A percentile compares a stretch with the other conserved stretches of the same genome.
Evolutionary conservation across 2,329 filamentous ascomycete genomes (phyloP).

Genomic region (Capronia coronata): DNA sequence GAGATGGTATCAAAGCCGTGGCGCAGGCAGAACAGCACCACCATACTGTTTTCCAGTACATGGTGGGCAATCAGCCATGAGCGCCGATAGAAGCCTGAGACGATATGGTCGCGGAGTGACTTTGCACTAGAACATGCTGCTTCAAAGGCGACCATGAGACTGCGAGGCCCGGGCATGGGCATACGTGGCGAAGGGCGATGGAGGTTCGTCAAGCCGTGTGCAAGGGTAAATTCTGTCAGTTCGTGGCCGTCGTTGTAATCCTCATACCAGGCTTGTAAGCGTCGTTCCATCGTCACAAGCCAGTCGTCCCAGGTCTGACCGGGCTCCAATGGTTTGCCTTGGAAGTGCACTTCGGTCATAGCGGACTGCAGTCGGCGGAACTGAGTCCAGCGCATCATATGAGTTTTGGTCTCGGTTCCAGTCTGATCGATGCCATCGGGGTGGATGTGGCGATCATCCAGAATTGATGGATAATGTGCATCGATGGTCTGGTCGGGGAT

Average conservation of each 20-base stretch:
- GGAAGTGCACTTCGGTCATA: slow-evolving; percentile 31
- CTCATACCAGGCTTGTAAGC: slow-evolving; percentile 27
- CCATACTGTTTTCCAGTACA: slow-evolving; percentile 29
- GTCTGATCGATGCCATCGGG: slow-evolving; percentile 25
- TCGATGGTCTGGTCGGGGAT: slow-evolving; percentile 30
- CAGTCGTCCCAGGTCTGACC: slow-evolving; percentile 30
- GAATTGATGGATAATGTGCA: slow-evolving; percentile 26
- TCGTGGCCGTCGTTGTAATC: slow-evolving; percentile 29
- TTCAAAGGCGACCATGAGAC: slow-evolving; percentile 30
- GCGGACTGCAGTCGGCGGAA: slow-evolving; percentile 28
- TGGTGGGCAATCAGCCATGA: slow-evolving; percentile 30
- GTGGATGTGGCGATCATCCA: slow-evolving; percentile 28
- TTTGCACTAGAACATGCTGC: slow-evolving; percentile 27
- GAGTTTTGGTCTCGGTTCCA: slow-evolving; percentile 27
- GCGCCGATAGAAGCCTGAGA: slow-evolving; percentile 28
- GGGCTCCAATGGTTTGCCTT: slow-evolving; percentile 27
- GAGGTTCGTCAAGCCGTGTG: slow-evolving; percentile 28
- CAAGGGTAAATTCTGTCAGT: slow-evolving; percentile 27
- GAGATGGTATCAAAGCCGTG: slow-evolving; percentile 31
- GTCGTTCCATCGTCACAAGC: slow-evolving; percentile 28
- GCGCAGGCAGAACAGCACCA: slow-evolving; percentile 32
- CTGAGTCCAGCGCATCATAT: slow-evolving; percentile 28
- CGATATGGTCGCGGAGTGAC: slow-evolving; percentile 28
- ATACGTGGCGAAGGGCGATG: slow-evolving; percentile 29
- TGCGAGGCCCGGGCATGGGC: slow-evolving; percentile 25